Conservation (phyloP, 73 alveolate species). For the Uronychia setigera region DNA sequence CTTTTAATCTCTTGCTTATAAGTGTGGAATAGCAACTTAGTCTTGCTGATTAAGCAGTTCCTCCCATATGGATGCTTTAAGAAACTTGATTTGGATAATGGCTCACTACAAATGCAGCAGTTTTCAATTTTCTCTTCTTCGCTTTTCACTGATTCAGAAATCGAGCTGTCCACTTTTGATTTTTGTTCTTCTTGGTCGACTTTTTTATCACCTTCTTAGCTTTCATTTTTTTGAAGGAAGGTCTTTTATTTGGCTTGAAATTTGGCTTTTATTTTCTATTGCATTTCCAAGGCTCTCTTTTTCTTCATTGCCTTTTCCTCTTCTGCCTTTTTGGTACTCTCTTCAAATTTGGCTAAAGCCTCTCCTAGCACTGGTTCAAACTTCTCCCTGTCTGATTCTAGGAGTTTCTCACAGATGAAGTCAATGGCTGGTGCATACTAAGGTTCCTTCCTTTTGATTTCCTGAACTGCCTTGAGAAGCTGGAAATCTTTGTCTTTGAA, state of each 20-base stretch:
- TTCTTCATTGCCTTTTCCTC: conserved; percentile 6
- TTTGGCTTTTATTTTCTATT: not conserved
- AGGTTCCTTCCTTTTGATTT: not conserved
- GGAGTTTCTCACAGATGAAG: not conserved
- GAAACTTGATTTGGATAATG: not conserved
- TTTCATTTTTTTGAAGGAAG: not conserved
- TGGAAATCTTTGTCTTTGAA: not conserved
- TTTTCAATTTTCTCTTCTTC: not conserved
- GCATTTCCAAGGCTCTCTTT: not conserved
- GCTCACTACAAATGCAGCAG: conserved; percentile 23
- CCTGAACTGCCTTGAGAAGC: not conserved
- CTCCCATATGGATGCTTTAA: conserved; percentile 26
- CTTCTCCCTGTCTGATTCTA: not conserved
- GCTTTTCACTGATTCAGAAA: too few species aligned
- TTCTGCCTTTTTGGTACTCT: not conserved
- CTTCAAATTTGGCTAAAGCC: not conserved
- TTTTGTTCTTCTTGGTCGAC: not conserved
- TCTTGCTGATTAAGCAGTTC: conserved; percentile 8
- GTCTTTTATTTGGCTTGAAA: not conserved
- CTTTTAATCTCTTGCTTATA: not conserved
- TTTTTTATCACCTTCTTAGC: not conserved
- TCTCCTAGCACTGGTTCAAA: not conserved
- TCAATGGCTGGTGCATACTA: not conserved
- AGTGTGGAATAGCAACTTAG: conserved; percentile 10
- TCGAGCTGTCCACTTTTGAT: not conserved